These are phyloP conservation scores for Fusarium poae DNA, from an alignment of 2,329 filamentous ascomycete genomes.

Conservation along the genomic window DNA sequence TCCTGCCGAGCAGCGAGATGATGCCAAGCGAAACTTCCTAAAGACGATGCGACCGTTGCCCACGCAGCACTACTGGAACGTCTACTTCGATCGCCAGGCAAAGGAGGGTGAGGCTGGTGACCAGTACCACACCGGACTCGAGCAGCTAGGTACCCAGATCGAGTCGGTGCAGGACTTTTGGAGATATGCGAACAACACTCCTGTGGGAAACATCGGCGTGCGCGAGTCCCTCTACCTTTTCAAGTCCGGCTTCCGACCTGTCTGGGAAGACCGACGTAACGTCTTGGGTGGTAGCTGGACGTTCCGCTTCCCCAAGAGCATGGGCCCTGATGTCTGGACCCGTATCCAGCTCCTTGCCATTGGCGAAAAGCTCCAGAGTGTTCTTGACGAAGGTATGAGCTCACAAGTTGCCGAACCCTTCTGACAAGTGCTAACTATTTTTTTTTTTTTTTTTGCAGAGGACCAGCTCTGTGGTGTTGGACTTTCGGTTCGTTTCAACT, in stretches of 20 bases:
- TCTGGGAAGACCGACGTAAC: constrained; percentile 91
- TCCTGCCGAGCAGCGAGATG: constrained; percentile 79
- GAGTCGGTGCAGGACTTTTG: constrained; percentile 89
- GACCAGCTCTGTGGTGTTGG: constrained; percentile 92
- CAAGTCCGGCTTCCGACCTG: constrained; percentile 80
- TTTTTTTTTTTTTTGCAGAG: constrained; percentile 59
- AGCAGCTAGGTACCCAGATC: constrained; percentile 74
- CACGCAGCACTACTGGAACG: constrained; percentile 84
- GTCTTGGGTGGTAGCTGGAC: constrained; percentile 90
- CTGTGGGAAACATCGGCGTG: constrained; percentile 80
- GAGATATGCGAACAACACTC: constrained; percentile 85
- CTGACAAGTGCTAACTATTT: constrained; percentile 23
- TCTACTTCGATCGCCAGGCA: constrained; percentile 73
- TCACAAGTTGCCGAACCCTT: neutral
- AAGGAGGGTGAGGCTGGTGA: constrained; percentile 54
- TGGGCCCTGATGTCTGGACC: constrained; percentile 82
- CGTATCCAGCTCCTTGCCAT: constrained; percentile 85
- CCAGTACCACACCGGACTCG: constrained; percentile 67
- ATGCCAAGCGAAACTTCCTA: constrained; percentile 86
- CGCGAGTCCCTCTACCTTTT: constrained; percentile 84
- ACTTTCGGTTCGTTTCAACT: constrained; percentile 89
- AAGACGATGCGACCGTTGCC: constrained; percentile 79
- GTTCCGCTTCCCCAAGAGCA: constrained; percentile 85
- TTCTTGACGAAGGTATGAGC: constrained; percentile 74
- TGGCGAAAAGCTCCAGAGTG: constrained; percentile 82